Percentiles rank a stretch among this genome's conserved stretches.
Evolutionary conservation across 441 rosid species (phyloP).

Genomic region (Populus hybrid): DNA sequence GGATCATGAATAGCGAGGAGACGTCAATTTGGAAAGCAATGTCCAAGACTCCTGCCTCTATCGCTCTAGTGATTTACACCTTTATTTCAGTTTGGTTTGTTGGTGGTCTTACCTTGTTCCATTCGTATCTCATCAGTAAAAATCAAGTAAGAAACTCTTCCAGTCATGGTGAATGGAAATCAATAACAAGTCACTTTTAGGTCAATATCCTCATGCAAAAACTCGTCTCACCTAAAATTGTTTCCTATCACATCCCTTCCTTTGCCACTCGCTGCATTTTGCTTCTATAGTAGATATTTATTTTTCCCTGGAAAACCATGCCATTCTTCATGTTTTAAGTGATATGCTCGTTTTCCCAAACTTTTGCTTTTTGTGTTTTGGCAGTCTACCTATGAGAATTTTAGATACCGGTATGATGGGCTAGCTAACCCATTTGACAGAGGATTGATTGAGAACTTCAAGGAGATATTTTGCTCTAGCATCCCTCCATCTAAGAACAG

Average conservation of each 20-base stretch:
- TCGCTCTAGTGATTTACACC: constrained; percentile 58
- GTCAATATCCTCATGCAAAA: too few relatives aligned
- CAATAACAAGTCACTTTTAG: neutral
- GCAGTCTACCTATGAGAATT: constrained; percentile 95
- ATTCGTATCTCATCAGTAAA: constrained; percentile 81
- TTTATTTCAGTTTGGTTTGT: constrained; percentile 91
- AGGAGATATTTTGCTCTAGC: constrained; percentile 60
- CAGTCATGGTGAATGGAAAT: neutral
- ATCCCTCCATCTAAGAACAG: constrained; percentile 66
- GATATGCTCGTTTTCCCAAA: neutral
- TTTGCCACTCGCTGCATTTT: constrained; percentile 3
- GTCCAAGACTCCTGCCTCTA: constrained; percentile 85
- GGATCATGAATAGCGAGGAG: constrained; percentile 53
- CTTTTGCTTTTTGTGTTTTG: constrained; percentile 10
- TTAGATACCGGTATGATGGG: constrained; percentile 77
- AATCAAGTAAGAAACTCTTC: constrained; percentile 65
- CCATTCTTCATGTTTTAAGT: neutral
- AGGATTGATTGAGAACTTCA: constrained; percentile 65
- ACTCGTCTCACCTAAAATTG: neutral
- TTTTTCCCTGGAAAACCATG: neutral
- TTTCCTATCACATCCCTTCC: neutral
- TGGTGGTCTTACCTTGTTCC: constrained; percentile 90
- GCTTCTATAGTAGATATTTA: neutral
- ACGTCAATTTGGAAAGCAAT: constrained; percentile 77
- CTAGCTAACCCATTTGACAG: constrained; percentile 76